phyloP scores from a whole-genome alignment of 805 yeast genomes.

The Clavispora phyllophila region DNA sequence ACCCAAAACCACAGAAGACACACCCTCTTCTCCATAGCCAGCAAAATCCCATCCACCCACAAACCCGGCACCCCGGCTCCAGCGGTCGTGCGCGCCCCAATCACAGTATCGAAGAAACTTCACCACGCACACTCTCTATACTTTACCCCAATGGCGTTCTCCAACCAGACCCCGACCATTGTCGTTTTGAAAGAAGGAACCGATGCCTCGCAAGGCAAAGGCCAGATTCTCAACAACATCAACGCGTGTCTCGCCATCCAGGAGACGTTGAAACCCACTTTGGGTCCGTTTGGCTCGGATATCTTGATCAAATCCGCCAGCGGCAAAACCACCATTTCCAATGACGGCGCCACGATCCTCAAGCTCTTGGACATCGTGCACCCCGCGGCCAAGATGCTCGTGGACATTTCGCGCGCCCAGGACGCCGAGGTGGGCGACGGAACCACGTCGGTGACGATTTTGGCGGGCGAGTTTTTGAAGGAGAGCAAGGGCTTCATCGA shows the following conservation, averaged over 20 bases:
- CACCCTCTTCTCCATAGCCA: no score
- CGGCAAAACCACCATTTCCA: constrained; percentile 91
- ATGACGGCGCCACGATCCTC: constrained; percentile 96
- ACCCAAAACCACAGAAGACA: no score
- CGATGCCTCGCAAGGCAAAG: constrained; percentile 93
- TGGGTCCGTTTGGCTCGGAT: constrained; percentile 97
- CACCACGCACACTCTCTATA: background rate
- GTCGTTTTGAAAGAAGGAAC: constrained; percentile 98
- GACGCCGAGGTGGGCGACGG: constrained; percentile 99
- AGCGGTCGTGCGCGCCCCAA: background rate
- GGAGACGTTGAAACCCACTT: constrained; percentile 88
- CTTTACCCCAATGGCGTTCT: constrained; percentile 61
- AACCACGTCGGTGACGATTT: constrained; percentile 89
- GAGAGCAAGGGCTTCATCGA: constrained; percentile 89
- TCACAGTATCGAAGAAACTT: background rate
- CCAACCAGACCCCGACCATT: constrained; percentile 94
- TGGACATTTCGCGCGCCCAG: constrained; percentile 91
- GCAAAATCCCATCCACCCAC: no score
- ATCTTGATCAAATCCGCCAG: constrained; percentile 78
- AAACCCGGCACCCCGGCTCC: no score
- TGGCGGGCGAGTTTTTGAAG: constrained; percentile 91
- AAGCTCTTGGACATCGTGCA: constrained; percentile 91
- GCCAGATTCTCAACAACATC: constrained; percentile 91
- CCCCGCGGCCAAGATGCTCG: constrained; percentile 96
- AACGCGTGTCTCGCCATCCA: constrained; percentile 97